Evolutionary conservation across 768 basidiomycete genomes (phyloP).

Genomic region (Lentinula guzmanii): DNA sequence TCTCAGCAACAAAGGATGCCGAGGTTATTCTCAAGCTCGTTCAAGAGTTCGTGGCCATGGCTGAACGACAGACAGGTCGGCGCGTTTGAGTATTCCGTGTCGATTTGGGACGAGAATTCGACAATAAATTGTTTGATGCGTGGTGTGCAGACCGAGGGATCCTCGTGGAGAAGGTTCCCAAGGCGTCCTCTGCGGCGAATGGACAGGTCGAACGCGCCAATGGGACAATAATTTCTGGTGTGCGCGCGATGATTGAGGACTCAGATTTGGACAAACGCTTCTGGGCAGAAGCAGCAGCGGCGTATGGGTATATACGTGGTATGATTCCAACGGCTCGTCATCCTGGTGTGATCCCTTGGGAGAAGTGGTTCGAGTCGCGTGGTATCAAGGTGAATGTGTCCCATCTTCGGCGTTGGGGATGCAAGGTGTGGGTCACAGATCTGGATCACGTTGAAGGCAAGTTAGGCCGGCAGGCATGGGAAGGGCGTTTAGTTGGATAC

Average conservation of each 20-base stretch:
- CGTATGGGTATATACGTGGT: too few species aligned
- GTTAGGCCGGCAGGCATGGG: too few species aligned
- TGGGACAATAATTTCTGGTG: not conserved
- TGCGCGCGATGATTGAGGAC: not conserved
- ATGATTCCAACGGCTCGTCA: too few species aligned
- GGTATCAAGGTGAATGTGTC: too few species aligned
- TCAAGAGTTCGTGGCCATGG: not conserved
- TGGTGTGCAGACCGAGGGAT: not conserved
- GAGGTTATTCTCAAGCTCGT: not conserved
- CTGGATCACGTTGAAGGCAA: too few species aligned
- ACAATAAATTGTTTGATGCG: not conserved
- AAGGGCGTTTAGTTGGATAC: too few species aligned
- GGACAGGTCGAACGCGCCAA: not conserved
- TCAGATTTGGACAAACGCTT: too few species aligned
- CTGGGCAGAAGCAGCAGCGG: too few species aligned
- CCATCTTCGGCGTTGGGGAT: too few species aligned
- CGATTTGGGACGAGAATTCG: not conserved
- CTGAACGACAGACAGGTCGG: not conserved
- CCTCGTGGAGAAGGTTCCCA: not conserved
- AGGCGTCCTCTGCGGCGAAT: not conserved
- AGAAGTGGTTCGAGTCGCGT: too few species aligned
- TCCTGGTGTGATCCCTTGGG: too few species aligned
- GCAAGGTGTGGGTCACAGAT: too few species aligned
- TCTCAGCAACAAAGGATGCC: not conserved
- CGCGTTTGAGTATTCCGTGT: not conserved